Percentiles rank a stretch among this genome's conserved stretches.
Conservation (phyloP, 116 monocot species). For the Trichopus zeylanicus region DNA sequence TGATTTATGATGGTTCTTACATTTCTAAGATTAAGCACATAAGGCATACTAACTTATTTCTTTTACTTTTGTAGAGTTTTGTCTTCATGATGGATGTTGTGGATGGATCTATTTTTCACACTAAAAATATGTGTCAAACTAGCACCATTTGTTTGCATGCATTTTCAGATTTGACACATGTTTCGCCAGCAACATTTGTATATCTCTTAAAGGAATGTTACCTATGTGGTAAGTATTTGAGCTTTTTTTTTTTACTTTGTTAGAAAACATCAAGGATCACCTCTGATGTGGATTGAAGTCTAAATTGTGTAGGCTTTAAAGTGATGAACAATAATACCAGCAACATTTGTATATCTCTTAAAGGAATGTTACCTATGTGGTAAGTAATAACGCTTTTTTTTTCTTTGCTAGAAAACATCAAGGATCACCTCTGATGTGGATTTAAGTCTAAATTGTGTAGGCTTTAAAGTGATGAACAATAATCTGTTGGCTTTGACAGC, state of each 20-base stretch:
- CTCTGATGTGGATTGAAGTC: too few species aligned
- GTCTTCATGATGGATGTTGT: constrained; percentile 11
- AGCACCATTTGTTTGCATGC: constrained; percentile 56
- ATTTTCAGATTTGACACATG: constrained; percentile 70
- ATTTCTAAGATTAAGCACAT: too few species aligned
- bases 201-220: constrained; percentile 91
- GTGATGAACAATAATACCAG: too few species aligned
- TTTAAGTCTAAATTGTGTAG: too few species aligned
- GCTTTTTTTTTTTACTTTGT: not conserved
- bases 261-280: too few species aligned
- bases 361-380: constrained; percentile 84
- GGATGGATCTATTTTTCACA: not conserved
- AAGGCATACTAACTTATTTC: too few species aligned
- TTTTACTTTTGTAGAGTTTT: not conserved
- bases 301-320: too few species aligned
- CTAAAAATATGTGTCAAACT: constrained; percentile 9
- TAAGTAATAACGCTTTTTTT: constrained; percentile 12
- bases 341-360: constrained; percentile 72
- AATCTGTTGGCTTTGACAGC: too few species aligned
- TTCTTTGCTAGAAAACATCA: too few species aligned
- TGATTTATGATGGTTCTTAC: too few species aligned
- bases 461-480: too few species aligned
- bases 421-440: too few species aligned
- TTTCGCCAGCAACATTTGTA: constrained; percentile 70
- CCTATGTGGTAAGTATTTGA: constrained; percentile 41